phyloP scores from a whole-genome alignment of 495 filamentous ascomycete genomes.

The Chaetomium fimeti region DNA sequence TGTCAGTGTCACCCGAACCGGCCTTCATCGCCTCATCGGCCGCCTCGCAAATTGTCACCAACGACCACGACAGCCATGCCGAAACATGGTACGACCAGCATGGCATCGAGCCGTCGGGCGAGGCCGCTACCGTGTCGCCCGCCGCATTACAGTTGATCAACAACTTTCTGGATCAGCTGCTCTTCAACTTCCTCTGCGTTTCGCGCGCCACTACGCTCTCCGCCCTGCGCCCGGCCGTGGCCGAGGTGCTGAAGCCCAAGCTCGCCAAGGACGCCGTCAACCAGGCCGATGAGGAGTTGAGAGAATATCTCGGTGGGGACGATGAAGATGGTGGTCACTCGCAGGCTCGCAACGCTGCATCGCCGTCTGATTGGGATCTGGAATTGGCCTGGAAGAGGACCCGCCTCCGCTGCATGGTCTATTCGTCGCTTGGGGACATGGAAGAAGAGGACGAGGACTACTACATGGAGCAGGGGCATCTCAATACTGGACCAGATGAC shows the following conservation, averaged over 20 bases:
- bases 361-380: conserved; percentile 70
- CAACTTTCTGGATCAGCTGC: conserved; percentile 86
- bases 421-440: conserved; percentile 92
- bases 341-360: conserved; percentile 53
- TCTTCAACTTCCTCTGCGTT: conserved; percentile 79
- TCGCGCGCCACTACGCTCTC: conserved; percentile 80
- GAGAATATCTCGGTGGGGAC: conserved; percentile 79
- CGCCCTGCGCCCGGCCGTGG: conserved; percentile 75
- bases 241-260: conserved; percentile 82
- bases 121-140: conserved; percentile 70
- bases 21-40: conserved; percentile 87
- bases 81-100: conserved; percentile 63
- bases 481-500: conserved; percentile 56
- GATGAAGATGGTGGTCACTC: conserved; percentile 63
- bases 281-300: conserved; percentile 86
- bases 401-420: conserved; percentile 93
- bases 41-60: conserved; percentile 87
- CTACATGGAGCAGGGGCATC: conserved; percentile 69
- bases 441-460: conserved; percentile 96
- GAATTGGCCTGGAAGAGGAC: conserved; percentile 88
- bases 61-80: conserved; percentile 74
- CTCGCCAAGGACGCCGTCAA: conserved; percentile 84
- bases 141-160: conserved; percentile 80
- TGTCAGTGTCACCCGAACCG: conserved; percentile 71
- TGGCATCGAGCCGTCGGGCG: conserved; percentile 60